Evolutionary conservation across 352 stramenopile genomes (phyloP).

Genomic region (Saprolegnia parasitica): DNA sequence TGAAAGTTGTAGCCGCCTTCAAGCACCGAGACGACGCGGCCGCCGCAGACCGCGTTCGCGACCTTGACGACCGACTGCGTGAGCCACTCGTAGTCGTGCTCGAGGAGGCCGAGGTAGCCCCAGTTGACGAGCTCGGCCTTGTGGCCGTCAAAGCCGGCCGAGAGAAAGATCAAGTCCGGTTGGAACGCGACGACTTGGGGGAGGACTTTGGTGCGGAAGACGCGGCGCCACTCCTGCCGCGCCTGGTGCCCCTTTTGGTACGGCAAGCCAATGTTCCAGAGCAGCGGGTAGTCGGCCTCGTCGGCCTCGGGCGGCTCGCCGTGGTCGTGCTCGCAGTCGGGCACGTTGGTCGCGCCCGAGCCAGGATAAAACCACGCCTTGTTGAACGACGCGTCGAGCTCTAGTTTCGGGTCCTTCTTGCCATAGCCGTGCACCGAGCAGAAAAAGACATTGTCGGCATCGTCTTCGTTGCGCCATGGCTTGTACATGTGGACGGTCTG

Average conservation of each 20-base stretch:
- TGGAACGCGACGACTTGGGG: constrained; percentile 52
- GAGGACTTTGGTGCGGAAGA: constrained; percentile 62
- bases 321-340: background rate
- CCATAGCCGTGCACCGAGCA: constrained; percentile 83
- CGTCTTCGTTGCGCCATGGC: constrained; percentile 93
- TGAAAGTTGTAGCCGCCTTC: constrained; percentile 87
- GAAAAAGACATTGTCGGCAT: constrained; percentile 96
- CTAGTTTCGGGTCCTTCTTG: constrained; percentile 60
- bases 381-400: constrained; percentile 32
- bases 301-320: constrained; percentile 3
- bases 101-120: constrained; percentile 53
- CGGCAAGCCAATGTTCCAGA: constrained; percentile 67
- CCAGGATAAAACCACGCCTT: constrained; percentile 78
- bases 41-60: constrained; percentile 62
- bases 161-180: constrained; percentile 79
- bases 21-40: constrained; percentile 74
- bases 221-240: constrained; percentile 68
- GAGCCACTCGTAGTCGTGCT: constrained; percentile 85
- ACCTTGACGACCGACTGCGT: constrained; percentile 66
- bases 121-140: constrained; percentile 77
- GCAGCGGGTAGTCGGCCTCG: constrained; percentile 37
- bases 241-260: constrained; percentile 37
- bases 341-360: constrained; percentile 44
- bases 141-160: constrained; percentile 74
- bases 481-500: constrained; percentile 88